Conservation (phyloP, 1,284 basidiomycete species). For the Kwoniella shivajii region DNA sequence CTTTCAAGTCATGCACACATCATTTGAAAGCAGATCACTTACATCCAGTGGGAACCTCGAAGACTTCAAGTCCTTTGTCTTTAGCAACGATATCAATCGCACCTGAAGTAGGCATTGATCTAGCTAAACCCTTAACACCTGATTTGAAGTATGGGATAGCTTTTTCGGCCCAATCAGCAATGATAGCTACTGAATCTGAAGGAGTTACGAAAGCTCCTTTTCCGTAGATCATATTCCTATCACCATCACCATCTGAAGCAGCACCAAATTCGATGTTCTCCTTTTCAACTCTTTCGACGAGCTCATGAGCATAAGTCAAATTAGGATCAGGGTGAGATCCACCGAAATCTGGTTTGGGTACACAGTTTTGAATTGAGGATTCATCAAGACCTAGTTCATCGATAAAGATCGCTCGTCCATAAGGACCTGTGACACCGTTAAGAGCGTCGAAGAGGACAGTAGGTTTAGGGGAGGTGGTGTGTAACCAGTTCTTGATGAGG, state of each 20-base stretch:
- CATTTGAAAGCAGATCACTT: conserved; percentile 33
- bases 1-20: conserved; percentile 1
- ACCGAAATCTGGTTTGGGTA: conserved; percentile 90
- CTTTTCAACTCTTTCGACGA: conserved; percentile 89
- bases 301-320: conserved; percentile 92
- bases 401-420: conserved; percentile 86
- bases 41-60: conserved; percentile 93
- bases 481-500: conserved; percentile 87
- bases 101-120: conserved; percentile 95
- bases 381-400: conserved; percentile 78
- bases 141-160: conserved; percentile 93
- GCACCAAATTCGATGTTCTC: conserved; percentile 90
- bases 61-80: conserved; percentile 89
- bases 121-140: conserved; percentile 91
- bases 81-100: conserved; percentile 96
- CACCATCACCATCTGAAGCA: conserved; percentile 95
- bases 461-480: conserved; percentile 64
- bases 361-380: conserved; percentile 85
- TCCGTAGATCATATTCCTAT: conserved; percentile 99
- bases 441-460: conserved; percentile 94
- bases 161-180: conserved; percentile 92
- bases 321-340: conserved; percentile 98
- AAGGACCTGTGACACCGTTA: conserved; percentile 96
- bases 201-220: conserved; percentile 97
- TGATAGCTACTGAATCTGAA: conserved; percentile 96